Evolutionary conservation across 805 yeast species (phyloP), one percentile per base, ranked within the genome.

Genomic region (Hanseniaspora lachancei): DNA sequence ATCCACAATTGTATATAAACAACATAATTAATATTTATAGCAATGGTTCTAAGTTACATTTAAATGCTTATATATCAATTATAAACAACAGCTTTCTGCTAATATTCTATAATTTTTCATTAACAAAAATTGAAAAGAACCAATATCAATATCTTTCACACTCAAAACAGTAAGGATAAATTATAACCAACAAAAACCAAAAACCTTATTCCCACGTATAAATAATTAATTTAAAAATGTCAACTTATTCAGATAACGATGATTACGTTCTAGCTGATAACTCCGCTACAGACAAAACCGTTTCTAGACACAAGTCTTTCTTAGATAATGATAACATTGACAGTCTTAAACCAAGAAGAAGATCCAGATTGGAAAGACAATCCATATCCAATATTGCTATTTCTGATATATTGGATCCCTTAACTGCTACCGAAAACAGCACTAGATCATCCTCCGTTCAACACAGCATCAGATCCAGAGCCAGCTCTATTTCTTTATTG

Each of bases 281-380:
- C 39, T 46, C 49, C n/a, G 49, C 49, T 27, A 46, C 49, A 16
- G 43, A 36, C 15, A 18, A n/a, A 16, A 24, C 7, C 21, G 38
- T 51, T 18, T 20, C 48, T 3, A 63, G 68, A 52, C 62, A 66
- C 29, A 61, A 64, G 27, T 80, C 87, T 12, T 82, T 77, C 62
- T 74, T 84, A 59, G 82, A 84, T 62, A 83, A 82, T 60, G 89
- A 84, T 64, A 86, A 86, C 24, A 82, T 84, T 21, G 89, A 83
- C 63, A 76, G 77, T 55, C 68, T 84, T 63, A 76, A 75, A 54
- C 89, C 89, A 2, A 72, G 75, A 53, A 72, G 78, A 9, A 74
- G 86, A 66, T 80, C 47, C 7, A 43, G 50, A 46, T 5, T 46
- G 21, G 56, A 53, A 39, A 53, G 50, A 46, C 50, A 53, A 34